A percentile compares a stretch with the other conserved stretches of the same genome.
Conservation (phyloP, 495 filamentous ascomycete species). For the Lepraria neglecta region DNA sequence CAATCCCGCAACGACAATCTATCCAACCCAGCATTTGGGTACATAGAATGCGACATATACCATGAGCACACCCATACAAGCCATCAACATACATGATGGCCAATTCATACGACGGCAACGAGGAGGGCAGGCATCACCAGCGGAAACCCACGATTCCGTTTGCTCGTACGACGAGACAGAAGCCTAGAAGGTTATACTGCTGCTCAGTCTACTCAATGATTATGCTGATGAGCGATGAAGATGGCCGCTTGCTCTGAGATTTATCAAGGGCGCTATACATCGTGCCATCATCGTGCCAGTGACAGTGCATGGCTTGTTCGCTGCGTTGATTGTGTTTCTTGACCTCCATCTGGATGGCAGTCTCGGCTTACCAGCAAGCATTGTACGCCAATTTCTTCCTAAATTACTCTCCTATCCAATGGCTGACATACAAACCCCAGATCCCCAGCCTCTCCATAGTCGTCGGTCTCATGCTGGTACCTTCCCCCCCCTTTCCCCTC, state of each 20-base stretch:
- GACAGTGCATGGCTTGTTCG: constrained; percentile 57
- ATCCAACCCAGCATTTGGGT: not conserved
- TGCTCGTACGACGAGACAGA: constrained; percentile 26
- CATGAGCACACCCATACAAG: not conserved
- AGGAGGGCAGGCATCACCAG: constrained; percentile 22
- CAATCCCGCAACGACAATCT: constrained; percentile 4
- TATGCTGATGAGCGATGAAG: constrained; percentile 30
- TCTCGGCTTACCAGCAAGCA: constrained; percentile 57
- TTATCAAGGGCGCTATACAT: constrained; percentile 72
- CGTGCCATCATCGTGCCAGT: constrained; percentile 57
- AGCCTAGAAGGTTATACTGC: constrained; percentile 25
- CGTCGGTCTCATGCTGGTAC: constrained; percentile 67
- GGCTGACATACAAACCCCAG: constrained; percentile 28
- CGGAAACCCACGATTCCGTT: constrained; percentile 28
- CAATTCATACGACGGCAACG: constrained; percentile 1
- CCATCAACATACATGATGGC: constrained; percentile 8
- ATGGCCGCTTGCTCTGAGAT: constrained; percentile 68
- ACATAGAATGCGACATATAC: not conserved
- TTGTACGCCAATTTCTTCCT: constrained; percentile 40
- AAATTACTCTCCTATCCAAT: not conserved
- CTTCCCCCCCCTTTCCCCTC: not conserved
- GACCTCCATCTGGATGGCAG: constrained; percentile 50
- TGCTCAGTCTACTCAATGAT: too few relatives aligned
- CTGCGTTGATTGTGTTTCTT: constrained; percentile 56
- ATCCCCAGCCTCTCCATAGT: constrained; percentile 74